Percentiles rank a stretch among this genome's conserved stretches.
phyloP scores from a whole-genome alignment of 108 stramenopile genomes.

The Pseudonitzschia pungens region DNA sequence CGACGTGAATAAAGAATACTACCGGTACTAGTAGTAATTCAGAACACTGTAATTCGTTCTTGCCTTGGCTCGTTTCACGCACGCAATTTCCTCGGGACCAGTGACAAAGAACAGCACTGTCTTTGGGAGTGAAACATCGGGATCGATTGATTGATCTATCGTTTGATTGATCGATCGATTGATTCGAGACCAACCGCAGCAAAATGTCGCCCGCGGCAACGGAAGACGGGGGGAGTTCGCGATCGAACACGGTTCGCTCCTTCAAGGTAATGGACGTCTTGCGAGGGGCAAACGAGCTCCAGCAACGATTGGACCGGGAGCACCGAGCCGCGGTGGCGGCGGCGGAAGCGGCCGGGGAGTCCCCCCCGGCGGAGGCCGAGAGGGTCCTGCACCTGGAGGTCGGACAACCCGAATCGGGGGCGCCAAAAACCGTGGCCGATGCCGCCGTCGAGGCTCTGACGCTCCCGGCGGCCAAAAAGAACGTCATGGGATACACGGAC shows the following conservation, averaged over 20 bases:
- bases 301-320: conserved; percentile 23
- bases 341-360: neutral
- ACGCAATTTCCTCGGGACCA: too few species aligned
- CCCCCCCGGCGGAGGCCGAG: neutral
- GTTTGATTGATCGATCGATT: too few species aligned
- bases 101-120: too few species aligned
- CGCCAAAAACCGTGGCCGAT: conserved; percentile 66
- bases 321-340: neutral
- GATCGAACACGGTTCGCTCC: conserved; percentile 56
- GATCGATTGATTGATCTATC: too few species aligned
- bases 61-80: too few species aligned
- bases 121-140: too few species aligned
- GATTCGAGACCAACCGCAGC: too few species aligned
- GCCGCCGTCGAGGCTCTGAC: conserved; percentile 69
- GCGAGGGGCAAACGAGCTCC: conserved; percentile 74
- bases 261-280: conserved; percentile 95
- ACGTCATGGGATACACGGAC: conserved; percentile 86
- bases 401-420: conserved; percentile 86
- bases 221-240: conserved; percentile 7
- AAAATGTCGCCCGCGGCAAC: too few species aligned
- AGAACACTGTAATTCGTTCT: too few species aligned
- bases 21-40: too few species aligned
- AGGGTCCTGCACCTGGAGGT: conserved; percentile 75
- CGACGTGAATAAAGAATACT: too few species aligned
- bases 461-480: neutral